Conservation (phyloP, 768 basidiomycete species). For the Rhizopogon vulgaris region DNA sequence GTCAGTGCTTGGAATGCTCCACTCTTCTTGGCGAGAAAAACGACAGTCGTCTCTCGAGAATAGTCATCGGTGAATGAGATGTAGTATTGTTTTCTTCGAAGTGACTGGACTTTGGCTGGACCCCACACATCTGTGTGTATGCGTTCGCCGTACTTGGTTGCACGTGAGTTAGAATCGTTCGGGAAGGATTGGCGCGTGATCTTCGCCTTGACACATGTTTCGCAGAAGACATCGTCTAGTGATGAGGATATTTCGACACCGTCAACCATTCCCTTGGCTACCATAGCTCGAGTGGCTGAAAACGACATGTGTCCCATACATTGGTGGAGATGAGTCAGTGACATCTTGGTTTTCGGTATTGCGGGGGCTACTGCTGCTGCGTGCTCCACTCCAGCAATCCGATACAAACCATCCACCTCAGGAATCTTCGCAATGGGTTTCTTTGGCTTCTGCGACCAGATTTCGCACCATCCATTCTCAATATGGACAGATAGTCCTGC, state of each 20-base stretch:
- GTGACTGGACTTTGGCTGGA: conserved; percentile 14
- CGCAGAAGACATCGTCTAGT: background rate
- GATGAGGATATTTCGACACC: background rate
- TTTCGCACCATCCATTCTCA: background rate
- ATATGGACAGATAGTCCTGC: background rate
- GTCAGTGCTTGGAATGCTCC: conserved; percentile 10
- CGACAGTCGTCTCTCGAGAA: conserved; percentile 18
- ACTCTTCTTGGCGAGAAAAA: conserved; percentile 25
- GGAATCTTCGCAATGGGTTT: no score
- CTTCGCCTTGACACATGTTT: conserved; percentile 3
- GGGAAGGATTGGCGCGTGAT: background rate
- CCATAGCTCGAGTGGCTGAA: no score
- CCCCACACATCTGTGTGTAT: conserved; percentile 29
- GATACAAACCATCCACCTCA: no score
- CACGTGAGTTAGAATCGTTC: background rate
- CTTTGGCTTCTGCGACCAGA: no score
- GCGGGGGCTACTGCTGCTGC: no score
- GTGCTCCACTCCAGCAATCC: no score
- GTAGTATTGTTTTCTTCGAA: conserved; percentile 25
- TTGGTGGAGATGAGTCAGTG: background rate
- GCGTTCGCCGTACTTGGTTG: conserved; percentile 5
- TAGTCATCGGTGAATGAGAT: conserved; percentile 32
- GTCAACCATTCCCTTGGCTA: background rate
- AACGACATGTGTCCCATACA: background rate
- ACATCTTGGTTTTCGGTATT: background rate